Conservation (phyloP, 1,284 basidiomycete species). For the Ceratobasidium sp. region DNA sequence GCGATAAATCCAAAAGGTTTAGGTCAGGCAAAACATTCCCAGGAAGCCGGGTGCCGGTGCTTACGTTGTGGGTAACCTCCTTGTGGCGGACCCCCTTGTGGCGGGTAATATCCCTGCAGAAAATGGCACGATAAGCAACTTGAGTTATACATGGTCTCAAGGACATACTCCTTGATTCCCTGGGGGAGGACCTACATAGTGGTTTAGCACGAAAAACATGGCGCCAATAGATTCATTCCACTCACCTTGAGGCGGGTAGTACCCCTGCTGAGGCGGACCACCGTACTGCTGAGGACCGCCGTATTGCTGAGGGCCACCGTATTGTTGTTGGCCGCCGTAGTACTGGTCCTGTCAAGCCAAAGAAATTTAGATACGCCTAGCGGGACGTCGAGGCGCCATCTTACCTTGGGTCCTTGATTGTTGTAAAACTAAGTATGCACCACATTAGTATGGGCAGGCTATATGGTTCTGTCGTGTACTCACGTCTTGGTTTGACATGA, state of each 20-base stretch:
- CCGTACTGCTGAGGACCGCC: not conserved
- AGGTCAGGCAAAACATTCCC: not conserved
- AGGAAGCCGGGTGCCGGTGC: not conserved
- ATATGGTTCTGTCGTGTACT: not conserved
- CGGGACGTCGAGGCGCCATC: not conserved
- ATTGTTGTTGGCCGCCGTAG: constrained; percentile 7
- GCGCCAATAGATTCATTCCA: not conserved
- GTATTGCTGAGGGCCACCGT: constrained; percentile 10
- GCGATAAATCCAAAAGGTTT: not conserved
- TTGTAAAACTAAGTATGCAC: constrained; percentile 22
- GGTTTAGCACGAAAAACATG: not conserved
- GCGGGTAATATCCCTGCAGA: constrained; percentile 39
- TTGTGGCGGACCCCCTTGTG: not conserved
- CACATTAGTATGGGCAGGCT: not conserved
- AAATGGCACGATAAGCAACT: not conserved
- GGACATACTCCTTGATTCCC: constrained; percentile 37
- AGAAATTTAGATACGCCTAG: not conserved
- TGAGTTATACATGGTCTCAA: not conserved
- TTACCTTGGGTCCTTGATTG: constrained; percentile 28
- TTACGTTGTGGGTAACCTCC: constrained; percentile 42
- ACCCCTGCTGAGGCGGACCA: not conserved
- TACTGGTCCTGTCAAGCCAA: constrained; percentile 13
- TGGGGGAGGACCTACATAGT: constrained; percentile 29
- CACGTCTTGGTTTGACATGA: constrained; percentile 42
- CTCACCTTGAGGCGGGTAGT: constrained; percentile 35